Base-by-base conservation (phyloP, 2,329 filamentous ascomycete species). In the Penicillium brevicompactum region DNA sequence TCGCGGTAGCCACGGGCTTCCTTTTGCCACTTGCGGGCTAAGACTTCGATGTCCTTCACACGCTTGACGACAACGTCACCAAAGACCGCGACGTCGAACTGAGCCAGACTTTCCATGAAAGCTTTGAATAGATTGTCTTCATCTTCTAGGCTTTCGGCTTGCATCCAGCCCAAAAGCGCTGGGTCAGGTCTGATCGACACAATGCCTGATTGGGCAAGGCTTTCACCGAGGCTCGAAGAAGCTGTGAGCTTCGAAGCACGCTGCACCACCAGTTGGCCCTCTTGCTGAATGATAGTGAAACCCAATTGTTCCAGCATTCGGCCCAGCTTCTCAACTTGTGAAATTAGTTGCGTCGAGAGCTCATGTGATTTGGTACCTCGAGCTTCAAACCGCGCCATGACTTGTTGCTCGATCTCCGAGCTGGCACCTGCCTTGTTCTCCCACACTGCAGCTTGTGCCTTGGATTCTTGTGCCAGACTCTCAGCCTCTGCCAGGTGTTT, bases 11-110 rank as follows among this genome's bases (percentile, higher is more conserved):
- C 84, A 32, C 91, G 86, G 30, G 90, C 88, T 70, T 99, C 94
- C 56, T 91, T 91, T 67, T 94, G 92, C 80, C 92, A 92, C 75
- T 96, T 97, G 54, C 92, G 89, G 16, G 92, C 92, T 56, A 94
- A 88, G 64, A 94, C 88, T 73, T 99, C 94, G 58, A 95, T 89
- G 68, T 99, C 94, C 66, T 93, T 95, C 67, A 97, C 86, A 13
- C 94, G 88, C 67, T 93, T 94, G 59, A 91, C 88, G 24, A 99
- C 82, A 0, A 90, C 87, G 55, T 97, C 93, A 45, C 87, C 85
- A 67, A 96, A 96, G 3, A 84, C 81, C 58, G 97, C 91, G 46
- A 93, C 81, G 67, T 96, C 90, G 67, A 99, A 94, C 27, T 84
- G 83, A 16, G 89, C 86, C 16, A 96, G 78, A 3, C 86, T 86